Percentiles rank a stretch among this genome's conserved stretches.
phyloP scores from a whole-genome alignment of 768 basidiomycete species.

The Leccinum sublutescens region DNA sequence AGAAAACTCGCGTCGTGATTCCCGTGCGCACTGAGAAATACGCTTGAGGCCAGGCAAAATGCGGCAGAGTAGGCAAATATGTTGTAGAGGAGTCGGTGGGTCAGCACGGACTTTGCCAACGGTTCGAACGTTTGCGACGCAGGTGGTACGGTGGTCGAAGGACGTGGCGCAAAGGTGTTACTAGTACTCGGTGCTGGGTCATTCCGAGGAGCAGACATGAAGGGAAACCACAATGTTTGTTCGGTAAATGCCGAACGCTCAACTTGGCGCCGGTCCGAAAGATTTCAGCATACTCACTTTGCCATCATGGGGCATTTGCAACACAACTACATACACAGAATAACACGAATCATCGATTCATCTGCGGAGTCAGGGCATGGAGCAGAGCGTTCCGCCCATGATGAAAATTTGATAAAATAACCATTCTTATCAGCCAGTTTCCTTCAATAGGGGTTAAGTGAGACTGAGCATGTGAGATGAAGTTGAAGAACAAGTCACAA shows the following conservation, averaged over 20 bases:
- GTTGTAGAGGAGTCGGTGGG: constrained; percentile 54
- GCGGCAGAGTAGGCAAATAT: constrained; percentile 52
- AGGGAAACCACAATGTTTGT: neutral
- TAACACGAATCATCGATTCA: no score
- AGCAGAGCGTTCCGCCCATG: no score
- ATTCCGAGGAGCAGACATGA: constrained; percentile 7
- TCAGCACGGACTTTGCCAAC: constrained; percentile 58
- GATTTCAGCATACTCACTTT: no score
- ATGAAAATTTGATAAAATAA: no score
- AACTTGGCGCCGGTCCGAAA: no score
- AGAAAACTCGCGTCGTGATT: constrained; percentile 25
- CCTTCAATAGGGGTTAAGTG: no score
- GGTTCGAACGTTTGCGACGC: constrained; percentile 63
- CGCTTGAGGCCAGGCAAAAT: constrained; percentile 44
- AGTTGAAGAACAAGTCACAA: no score
- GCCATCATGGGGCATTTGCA: no score
- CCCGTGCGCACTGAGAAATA: constrained; percentile 28
- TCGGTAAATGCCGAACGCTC: neutral
- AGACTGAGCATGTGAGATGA: no score
- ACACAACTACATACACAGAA: no score
- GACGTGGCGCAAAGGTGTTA: constrained; percentile 37
- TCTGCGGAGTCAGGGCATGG: no score
- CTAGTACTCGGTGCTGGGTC: constrained; percentile 5
- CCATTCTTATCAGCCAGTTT: no score
- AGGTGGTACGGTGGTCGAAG: constrained; percentile 55